These are phyloP conservation scores for Candida hispaniensis DNA, from an alignment of 805 yeast species.

Conservation along the genomic window DNA sequence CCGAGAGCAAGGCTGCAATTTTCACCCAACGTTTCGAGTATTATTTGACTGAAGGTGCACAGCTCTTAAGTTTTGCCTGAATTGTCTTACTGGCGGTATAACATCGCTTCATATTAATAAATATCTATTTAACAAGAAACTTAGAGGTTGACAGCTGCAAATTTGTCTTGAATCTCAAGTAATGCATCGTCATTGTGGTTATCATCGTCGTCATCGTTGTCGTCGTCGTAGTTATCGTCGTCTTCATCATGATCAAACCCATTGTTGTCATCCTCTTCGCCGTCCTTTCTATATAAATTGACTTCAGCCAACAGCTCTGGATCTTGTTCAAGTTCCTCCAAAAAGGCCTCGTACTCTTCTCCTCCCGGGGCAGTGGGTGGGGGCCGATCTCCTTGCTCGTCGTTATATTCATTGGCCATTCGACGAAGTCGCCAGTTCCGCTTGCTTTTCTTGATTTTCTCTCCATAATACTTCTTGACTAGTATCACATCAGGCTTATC, in stretches of 20 bases:
- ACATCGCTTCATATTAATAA: too few relatives aligned
- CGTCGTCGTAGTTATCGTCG: slow-evolving; percentile 33
- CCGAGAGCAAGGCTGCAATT: slow-evolving; percentile 38
- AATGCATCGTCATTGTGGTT: too few relatives aligned
- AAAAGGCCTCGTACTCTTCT: slow-evolving; percentile 69
- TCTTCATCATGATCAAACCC: slow-evolving; percentile 18
- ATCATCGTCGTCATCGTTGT: too few relatives aligned
- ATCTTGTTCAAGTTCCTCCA: slow-evolving; percentile 87
- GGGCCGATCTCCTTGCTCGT: slow-evolving; percentile 14
- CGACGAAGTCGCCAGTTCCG: slow-evolving; percentile 89
- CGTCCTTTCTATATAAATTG: slow-evolving; percentile 57
- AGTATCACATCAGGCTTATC: slow-evolving; percentile 75
- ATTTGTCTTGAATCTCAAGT: too few relatives aligned
- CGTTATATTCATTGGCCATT: slow-evolving; percentile 89
- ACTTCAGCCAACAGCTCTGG: slow-evolving; percentile 73
- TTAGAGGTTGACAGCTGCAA: too few relatives aligned
- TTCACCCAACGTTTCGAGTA: slow-evolving; percentile 27
- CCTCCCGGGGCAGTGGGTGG: slow-evolving; percentile 16
- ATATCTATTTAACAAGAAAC: too few relatives aligned
- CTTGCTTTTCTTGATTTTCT: slow-evolving; percentile 62
- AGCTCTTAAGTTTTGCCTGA: too few relatives aligned
- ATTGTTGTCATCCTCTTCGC: slow-evolving; percentile 30
- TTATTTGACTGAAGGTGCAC: slow-evolving; percentile 21
- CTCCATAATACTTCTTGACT: slow-evolving; percentile 79
- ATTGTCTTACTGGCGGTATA: too few relatives aligned